Evolutionary conservation across 1,284 basidiomycete genomes (phyloP).

Genomic region (Cryptococcus sp.): DNA sequence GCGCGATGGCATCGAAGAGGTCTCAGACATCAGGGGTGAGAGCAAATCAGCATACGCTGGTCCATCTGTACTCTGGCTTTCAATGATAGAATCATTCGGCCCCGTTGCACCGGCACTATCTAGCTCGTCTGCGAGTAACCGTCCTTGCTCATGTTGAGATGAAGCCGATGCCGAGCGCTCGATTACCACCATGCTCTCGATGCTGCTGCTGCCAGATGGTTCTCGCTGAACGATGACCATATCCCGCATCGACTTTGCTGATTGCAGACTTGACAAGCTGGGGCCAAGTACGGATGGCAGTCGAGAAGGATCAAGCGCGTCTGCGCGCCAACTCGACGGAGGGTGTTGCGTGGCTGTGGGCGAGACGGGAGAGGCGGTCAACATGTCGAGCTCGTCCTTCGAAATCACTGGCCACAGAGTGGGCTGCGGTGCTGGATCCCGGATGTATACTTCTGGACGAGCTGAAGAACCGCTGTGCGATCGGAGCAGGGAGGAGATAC

Average conservation of each 20-base stretch:
- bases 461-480: slow-evolving; percentile 1
- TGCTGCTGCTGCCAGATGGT: slow-evolving; percentile 7
- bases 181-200: slow-evolving; percentile 13
- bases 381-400: slow-evolving; percentile 16
- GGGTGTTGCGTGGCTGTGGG: slow-evolving; percentile 3
- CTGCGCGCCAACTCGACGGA: slow-evolving; percentile 14
- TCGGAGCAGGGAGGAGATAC: slow-evolving; percentile 25
- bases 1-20: slow-evolving; percentile 1
- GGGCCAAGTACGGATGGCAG: slow-evolving; percentile 49
- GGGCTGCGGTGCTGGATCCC: slow-evolving; percentile 45
- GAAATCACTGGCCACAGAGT: slow-evolving; percentile 39
- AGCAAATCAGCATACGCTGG: not conserved
- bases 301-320: slow-evolving; percentile 10
- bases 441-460: slow-evolving; percentile 25
- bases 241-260: slow-evolving; percentile 41
- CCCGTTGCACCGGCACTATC: not conserved
- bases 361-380: not conserved
- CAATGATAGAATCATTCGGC: not conserved
- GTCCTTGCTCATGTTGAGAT: not conserved
- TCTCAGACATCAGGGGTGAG: slow-evolving; percentile 5
- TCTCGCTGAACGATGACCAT: slow-evolving; percentile 44
- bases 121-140: not conserved
- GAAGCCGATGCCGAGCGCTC: slow-evolving; percentile 3
- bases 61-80: not conserved
- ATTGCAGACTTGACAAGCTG: slow-evolving; percentile 31